Evolutionary conservation across 176 grass and related monocot species (phyloP).

Genomic region (Chrysopogon serrulatus): DNA sequence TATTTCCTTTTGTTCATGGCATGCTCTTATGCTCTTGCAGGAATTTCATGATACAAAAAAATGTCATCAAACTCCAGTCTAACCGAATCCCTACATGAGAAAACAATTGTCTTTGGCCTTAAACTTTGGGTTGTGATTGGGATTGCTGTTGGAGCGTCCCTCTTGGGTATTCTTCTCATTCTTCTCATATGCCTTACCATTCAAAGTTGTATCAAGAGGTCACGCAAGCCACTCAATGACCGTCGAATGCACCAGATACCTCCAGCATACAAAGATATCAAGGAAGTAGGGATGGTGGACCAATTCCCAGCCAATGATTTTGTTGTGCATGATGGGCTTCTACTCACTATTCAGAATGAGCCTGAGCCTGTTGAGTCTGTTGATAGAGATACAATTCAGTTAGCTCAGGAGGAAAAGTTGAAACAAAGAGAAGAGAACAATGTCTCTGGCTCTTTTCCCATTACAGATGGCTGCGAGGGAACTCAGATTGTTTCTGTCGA

Average conservation of each 20-base stretch:
- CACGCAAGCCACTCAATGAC: conserved; percentile 41
- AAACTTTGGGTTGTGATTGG: conserved; percentile 95
- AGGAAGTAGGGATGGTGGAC: conserved; percentile 64
- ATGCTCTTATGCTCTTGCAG: conserved; percentile 26
- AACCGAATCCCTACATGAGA: conserved; percentile 74
- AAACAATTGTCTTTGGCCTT: conserved; percentile 79
- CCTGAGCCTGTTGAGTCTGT: conserved; percentile 43
- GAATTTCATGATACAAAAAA: conserved; percentile 28
- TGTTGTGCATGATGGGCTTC: conserved; percentile 56
- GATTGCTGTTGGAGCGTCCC: conserved; percentile 69
- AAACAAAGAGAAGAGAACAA: conserved; percentile 49
- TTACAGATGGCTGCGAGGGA: conserved; percentile 26
- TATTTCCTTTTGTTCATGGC: conserved; percentile 1
- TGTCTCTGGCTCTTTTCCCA: conserved; percentile 43
- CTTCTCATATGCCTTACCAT: conserved; percentile 65
- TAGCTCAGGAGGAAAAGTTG: conserved; percentile 42
- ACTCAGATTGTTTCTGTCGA: conserved; percentile 42
- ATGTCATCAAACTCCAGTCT: conserved; percentile 82
- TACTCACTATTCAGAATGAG: conserved; percentile 47
- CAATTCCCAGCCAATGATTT: conserved; percentile 52
- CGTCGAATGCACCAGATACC: conserved; percentile 70
- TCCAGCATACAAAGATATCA: conserved; percentile 79
- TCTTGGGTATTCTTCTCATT: conserved; percentile 69
- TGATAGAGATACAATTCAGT: conserved; percentile 52
- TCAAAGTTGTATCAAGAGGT: conserved; percentile 44